Conservation (phyloP, 164 flowering plant genomes). For the Umbellularia californica region DNA sequence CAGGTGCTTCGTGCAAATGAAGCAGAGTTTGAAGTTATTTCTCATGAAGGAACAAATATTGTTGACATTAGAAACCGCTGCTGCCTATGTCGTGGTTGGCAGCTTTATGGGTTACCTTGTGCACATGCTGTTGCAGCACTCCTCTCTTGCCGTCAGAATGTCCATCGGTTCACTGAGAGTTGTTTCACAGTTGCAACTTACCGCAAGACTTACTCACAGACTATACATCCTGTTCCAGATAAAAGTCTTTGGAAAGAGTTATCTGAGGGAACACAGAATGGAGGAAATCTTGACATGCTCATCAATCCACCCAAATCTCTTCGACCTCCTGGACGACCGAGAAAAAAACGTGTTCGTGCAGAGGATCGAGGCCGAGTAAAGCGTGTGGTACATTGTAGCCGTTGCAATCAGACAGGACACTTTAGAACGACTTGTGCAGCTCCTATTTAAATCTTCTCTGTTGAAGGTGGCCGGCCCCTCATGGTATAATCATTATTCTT, state of each 20-base stretch:
- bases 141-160: slow-evolving; percentile 42
- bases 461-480: neutral
- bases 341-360: slow-evolving; percentile 37
- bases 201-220: slow-evolving; percentile 42
- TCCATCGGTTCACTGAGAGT: slow-evolving; percentile 42
- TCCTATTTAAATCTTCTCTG: neutral
- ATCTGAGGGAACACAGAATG: slow-evolving; percentile 27
- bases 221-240: slow-evolving; percentile 47
- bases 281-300: slow-evolving; percentile 21
- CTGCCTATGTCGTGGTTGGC: slow-evolving; percentile 45
- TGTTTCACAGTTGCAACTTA: slow-evolving; percentile 44
- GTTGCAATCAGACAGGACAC: slow-evolving; percentile 50
- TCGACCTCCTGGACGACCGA: slow-evolving; percentile 38
- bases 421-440: slow-evolving; percentile 43
- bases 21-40: slow-evolving; percentile 46
- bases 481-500: neutral
- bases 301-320: slow-evolving; percentile 44
- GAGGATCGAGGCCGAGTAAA: slow-evolving; percentile 43
- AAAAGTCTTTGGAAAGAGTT: slow-evolving; percentile 40
- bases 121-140: slow-evolving; percentile 52
- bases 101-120: slow-evolving; percentile 42
- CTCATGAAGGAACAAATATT: slow-evolving; percentile 35
- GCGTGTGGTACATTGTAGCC: slow-evolving; percentile 46
- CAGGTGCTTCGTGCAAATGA: slow-evolving; percentile 44
- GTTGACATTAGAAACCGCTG: slow-evolving; percentile 42